These are phyloP conservation scores for Lizonia empirigonia DNA, from an alignment of 2,329 filamentous ascomycete species.

Conservation along the genomic window DNA sequence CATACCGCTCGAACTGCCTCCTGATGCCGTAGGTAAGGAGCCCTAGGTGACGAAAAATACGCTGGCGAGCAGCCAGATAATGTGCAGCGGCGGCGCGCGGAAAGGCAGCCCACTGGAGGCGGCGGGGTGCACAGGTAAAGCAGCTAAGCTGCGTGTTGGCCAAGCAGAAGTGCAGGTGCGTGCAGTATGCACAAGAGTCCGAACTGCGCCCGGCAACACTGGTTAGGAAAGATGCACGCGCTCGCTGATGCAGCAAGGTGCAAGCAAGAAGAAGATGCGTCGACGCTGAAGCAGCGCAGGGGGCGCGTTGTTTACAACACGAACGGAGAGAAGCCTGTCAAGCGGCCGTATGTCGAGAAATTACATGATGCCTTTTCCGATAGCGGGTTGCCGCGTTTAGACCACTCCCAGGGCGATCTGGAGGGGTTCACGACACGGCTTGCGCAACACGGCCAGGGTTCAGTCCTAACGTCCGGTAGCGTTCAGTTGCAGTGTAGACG, in stretches of 20 bases:
- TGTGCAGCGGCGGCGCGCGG: constrained; percentile 44
- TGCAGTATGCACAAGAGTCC: constrained; percentile 23
- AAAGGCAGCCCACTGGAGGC: constrained; percentile 36
- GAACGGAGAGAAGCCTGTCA: constrained; percentile 6
- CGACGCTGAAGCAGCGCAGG: constrained; percentile 22
- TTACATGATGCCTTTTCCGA: constrained; percentile 35
- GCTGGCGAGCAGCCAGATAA: constrained; percentile 36
- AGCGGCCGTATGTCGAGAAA: constrained; percentile 29
- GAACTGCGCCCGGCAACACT: constrained; percentile 27
- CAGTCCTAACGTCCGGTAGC: constrained; percentile 1
- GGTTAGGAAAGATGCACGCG: constrained; percentile 31
- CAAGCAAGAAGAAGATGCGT: constrained; percentile 24
- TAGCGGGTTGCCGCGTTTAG: constrained; percentile 30
- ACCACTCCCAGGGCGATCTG: constrained; percentile 22
- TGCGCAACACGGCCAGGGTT: constrained; percentile 11
- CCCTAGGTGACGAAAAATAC: constrained; percentile 36
- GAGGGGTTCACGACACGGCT: constrained; percentile 25
- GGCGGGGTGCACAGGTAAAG: constrained; percentile 12
- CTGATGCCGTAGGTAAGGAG: constrained; percentile 38
- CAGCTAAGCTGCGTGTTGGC: constrained; percentile 21
- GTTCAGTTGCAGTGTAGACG: neutral
- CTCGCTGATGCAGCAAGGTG: constrained; percentile 27
- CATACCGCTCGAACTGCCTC: constrained; percentile 20
- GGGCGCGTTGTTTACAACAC: constrained; percentile 16
- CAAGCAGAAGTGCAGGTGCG: constrained; percentile 32